Base-by-base conservation (phyloP, 768 basidiomycete genomes). In the Russula virescens region DNA sequence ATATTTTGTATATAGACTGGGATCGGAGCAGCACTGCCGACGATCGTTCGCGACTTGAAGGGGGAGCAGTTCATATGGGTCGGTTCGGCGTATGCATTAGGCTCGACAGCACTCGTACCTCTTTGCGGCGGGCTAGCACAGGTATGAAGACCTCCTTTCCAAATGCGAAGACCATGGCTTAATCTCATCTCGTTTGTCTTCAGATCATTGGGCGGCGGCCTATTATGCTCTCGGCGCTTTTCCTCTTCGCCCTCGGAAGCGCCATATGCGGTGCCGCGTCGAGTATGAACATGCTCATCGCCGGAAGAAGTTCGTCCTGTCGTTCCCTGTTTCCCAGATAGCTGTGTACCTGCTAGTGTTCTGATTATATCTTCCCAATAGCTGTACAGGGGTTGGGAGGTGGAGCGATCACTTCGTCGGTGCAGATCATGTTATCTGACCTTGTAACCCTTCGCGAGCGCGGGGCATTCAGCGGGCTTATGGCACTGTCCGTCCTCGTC, bases 401-500 rank as follows among this genome's bases (percentile, higher is more conserved):
- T 8, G 73, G 71, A 5, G 73, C 68, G 1, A 71, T 73, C 35
- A 58, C 69, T 21, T 61, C 73, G 21, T 60, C 75, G 3, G 58
- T 69, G 14, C 64, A 67, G 10, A 75, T 74, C n/a, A 68, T 76
- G 26, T 42, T 76, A 19, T 68, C 72, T 0, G 75, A 76, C 23
- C 62, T 76, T 2, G 74, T 76, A 21, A 66, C 75, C 11, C 70
- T 75, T 16, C 63, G 69, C 42, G 74, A 75, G 59, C 66, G 75
- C 31, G 75, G 75, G 2, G 60, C 62, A 8, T 76, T 69, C 55
- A 71, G 65, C 19, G 71, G 71, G 5, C 50, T 76, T 3, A 61
- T 75, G 47, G 72, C 70, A 1, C 45, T 74, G 75, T 73, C 42
- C 43, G 69, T 23, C 1, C 56, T n/a, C 18, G 16, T 19, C 34